Evolutionary conservation across 2,329 filamentous ascomycete genomes (phyloP).

Genomic region (Sporothrix sp.): DNA sequence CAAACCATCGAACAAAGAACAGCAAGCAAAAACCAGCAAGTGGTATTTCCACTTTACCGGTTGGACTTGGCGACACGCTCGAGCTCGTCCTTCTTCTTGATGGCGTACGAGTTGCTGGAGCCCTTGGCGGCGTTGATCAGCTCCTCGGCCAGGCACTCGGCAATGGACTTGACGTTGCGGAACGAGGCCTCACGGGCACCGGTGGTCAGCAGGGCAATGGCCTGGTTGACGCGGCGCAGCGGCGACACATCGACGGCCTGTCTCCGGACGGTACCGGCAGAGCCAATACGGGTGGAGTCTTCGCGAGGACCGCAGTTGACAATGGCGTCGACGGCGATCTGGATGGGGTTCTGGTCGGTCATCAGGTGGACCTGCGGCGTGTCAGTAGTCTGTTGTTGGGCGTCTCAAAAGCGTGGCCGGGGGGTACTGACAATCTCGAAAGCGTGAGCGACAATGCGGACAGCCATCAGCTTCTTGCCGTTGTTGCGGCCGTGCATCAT

Average conservation of each 20-base stretch:
- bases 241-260: constrained; percentile 99
- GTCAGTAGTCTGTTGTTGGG: neutral
- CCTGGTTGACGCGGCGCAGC: constrained; percentile 99
- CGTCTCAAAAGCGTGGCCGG: neutral
- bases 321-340: constrained; percentile 97
- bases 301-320: constrained; percentile 99
- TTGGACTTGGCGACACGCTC: constrained; percentile 99
- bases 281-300: constrained; percentile 99
- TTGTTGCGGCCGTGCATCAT: constrained; percentile 99
- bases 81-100: constrained; percentile 99
- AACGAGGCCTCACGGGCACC: constrained; percentile 97
- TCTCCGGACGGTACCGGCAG: constrained; percentile 97
- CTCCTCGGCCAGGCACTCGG: constrained; percentile 99
- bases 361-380: constrained; percentile 89
- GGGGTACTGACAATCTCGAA: constrained; percentile 80
- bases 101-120: constrained; percentile 99
- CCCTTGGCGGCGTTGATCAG: constrained; percentile 99
- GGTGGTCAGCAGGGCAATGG: constrained; percentile 96
- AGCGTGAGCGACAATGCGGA: constrained; percentile 96
- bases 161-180: constrained; percentile 99
- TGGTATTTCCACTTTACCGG: constrained; percentile 61
- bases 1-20: neutral
- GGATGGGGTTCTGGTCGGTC: constrained; percentile 99
- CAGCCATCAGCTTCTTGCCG: constrained; percentile 99
- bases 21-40: neutral